These are phyloP conservation scores for Oryza coarctata DNA, from an alignment of 176 grass and related monocot genomes.

Conservation along the genomic window DNA sequence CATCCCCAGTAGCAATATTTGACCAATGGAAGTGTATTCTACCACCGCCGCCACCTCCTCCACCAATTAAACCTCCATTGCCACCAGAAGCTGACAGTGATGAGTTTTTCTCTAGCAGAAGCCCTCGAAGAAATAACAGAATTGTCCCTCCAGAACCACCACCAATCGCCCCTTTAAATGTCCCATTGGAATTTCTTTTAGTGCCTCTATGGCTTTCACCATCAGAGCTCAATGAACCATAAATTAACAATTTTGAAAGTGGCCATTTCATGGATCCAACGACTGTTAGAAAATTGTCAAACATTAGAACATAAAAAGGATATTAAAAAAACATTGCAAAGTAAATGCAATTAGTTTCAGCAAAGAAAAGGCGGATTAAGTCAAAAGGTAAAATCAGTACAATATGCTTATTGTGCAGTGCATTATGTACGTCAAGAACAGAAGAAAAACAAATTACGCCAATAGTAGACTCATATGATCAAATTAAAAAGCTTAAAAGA, in stretches of 20 bases:
- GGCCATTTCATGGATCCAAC: conserved; percentile 98
- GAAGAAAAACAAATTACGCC: not conserved
- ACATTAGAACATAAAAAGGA: conserved; percentile 12
- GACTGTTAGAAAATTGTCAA: conserved; percentile 45
- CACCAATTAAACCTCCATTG: conserved; percentile 71
- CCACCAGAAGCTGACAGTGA: conserved; percentile 83
- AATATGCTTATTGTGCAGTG: not conserved
- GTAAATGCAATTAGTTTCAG: conserved; percentile 20
- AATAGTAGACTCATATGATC: not conserved
- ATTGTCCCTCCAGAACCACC: conserved; percentile 93
- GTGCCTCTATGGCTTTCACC: conserved; percentile 60
- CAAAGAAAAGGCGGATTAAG: too few relatives aligned
- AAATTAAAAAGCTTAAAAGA: conserved; percentile 14
- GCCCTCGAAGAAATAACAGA: conserved; percentile 81
- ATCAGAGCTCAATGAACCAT: conserved; percentile 69
- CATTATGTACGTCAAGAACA: conserved; percentile 8
- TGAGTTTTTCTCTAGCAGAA: conserved; percentile 75
- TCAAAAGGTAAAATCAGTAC: not conserved
- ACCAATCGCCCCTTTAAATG: conserved; percentile 76
- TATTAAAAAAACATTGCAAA: conserved; percentile 8
- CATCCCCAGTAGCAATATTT: conserved; percentile 88
- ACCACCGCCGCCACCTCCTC: conserved; percentile 82
- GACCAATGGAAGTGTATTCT: conserved; percentile 98
- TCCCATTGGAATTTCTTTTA: conserved; percentile 48
- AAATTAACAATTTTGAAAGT: conserved; percentile 67